phyloP scores from a whole-genome alignment of 2,329 filamentous ascomycete species.

The Stemphylium vesicarium region DNA sequence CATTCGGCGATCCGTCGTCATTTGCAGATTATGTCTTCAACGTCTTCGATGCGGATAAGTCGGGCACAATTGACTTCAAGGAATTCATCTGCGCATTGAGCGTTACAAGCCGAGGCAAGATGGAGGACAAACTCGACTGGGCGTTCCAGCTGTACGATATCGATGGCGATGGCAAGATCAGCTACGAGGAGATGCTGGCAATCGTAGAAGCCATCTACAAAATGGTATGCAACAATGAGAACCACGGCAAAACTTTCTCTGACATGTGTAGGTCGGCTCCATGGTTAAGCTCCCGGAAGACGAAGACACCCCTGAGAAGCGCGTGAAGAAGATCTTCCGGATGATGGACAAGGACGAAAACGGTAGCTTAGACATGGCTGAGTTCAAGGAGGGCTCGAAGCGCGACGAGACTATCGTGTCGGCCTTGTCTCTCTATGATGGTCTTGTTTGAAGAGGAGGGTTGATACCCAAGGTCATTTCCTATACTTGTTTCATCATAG shows the following conservation, averaged over 20 bases:
- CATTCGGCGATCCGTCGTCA: slow-evolving; percentile 94
- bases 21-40: slow-evolving; percentile 99
- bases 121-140: slow-evolving; percentile 99
- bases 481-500: slow-evolving; percentile 35
- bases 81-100: slow-evolving; percentile 98
- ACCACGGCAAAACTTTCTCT: slow-evolving; percentile 10
- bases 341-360: slow-evolving; percentile 99
- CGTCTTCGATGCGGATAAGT: slow-evolving; percentile 97
- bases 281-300: slow-evolving; percentile 99
- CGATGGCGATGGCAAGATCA: slow-evolving; percentile 98
- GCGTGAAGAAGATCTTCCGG: slow-evolving; percentile 95
- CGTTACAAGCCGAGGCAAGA: slow-evolving; percentile 95
- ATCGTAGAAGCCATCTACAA: slow-evolving; percentile 99
- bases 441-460: slow-evolving; percentile 70
- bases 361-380: slow-evolving; percentile 92
- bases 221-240: slow-evolving; percentile 70
- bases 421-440: slow-evolving; percentile 93
- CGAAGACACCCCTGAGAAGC: slow-evolving; percentile 98
- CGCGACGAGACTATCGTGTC: slow-evolving; percentile 99
- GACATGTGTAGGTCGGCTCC: slow-evolving; percentile 76
- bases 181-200: slow-evolving; percentile 97
- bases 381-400: slow-evolving; percentile 99
- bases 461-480: slow-evolving; percentile 36
- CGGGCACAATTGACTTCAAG: slow-evolving; percentile 98
- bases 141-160: slow-evolving; percentile 99